Percentiles rank a stretch among this genome's conserved stretches.
Conservation (phyloP, 352 stramenopile species). For the Sclerospora graminicola region DNA sequence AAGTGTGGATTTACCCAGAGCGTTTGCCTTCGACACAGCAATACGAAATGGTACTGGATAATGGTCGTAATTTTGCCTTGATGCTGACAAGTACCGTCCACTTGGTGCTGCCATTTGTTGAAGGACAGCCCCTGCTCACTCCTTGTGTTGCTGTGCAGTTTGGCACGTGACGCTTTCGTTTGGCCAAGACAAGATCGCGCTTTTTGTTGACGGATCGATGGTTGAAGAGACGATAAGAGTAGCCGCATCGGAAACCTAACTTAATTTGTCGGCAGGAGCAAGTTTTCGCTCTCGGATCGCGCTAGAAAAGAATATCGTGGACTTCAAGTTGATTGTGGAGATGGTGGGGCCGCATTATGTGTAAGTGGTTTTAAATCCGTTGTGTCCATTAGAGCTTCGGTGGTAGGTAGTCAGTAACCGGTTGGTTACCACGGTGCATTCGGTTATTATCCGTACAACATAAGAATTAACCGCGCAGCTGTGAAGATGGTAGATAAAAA, state of each 20-base stretch:
- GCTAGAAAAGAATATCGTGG: slow-evolving; percentile 5
- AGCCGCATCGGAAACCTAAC: slow-evolving; percentile 16
- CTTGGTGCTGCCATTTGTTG: slow-evolving; percentile 44
- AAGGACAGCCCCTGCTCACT: slow-evolving; percentile 25
- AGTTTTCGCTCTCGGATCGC: slow-evolving; percentile 26
- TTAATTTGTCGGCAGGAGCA: slow-evolving; percentile 34
- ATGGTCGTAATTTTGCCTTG: slow-evolving; percentile 50
- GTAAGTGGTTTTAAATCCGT: slow-evolving; percentile 37
- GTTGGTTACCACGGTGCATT: no score
- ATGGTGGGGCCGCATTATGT: slow-evolving; percentile 38
- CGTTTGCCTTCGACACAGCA: slow-evolving; percentile 5
- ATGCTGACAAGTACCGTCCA: slow-evolving; percentile 24
- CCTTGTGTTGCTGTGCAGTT: slow-evolving; percentile 29
- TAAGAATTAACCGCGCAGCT: no score
- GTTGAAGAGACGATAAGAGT: slow-evolving; percentile 23
- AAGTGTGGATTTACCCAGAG: slow-evolving; percentile 56
- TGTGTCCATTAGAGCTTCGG: slow-evolving; percentile 21
- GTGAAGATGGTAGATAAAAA: no score
- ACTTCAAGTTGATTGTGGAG: slow-evolving; percentile 18
- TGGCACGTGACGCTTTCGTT: slow-evolving; percentile 43
- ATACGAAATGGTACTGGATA: slow-evolving; percentile 42
- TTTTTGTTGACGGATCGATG: slow-evolving; percentile 39
- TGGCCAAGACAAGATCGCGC: slow-evolving; percentile 21
- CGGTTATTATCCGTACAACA: no score
- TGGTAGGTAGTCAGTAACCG: no score